Base-by-base conservation (phyloP, 2,329 filamentous ascomycete species). In the Fusarium sp. region DNA sequence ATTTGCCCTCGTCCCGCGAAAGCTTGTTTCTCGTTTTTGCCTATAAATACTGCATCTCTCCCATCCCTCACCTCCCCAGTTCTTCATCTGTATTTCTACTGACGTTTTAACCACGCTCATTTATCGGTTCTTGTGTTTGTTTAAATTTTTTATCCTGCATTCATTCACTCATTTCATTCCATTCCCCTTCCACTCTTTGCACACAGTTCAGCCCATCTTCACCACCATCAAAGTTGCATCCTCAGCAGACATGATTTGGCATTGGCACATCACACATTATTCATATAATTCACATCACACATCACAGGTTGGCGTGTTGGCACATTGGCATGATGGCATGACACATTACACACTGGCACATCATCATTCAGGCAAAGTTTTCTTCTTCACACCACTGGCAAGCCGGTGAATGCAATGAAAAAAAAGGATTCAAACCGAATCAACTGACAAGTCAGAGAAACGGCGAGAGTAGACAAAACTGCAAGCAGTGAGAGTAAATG, bases 321-420 rank as follows among this genome's bases (percentile, higher is more conserved):
- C 3, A 30, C 9, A 5, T 34, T 34, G 32, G 32, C 6, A 8
- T 8, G 15, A 17, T 34, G 8, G 32, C 1, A 34, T 34, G 14
- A 2, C 39, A 14, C 39, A 42, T n/a, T 0, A n/a, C 15, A 15
- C 22, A 17, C 36, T n/a, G 32, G 20, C 34, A 8, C 26, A 47
- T n/a, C 28, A 24, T 22, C 18, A 22, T 24, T 56, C 13, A 18
- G 18, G n/a, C 12, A 41, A 41, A 11, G 15, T 28, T 62, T 50
- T 50, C 28, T 63, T 63, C 56, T 64, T 64, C 24, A 18, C 44
- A 50, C 36, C 44, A 62, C 28, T 20, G 12, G 56, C 61, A 50
- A 64, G 61, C 56, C 44, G 22, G 14, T 62, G 36, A 62, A 62
- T 64, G 56, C 24, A 62, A 64, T 62, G 24, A 17, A 62, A 62